phyloP scores from a whole-genome alignment of 768 basidiomycete genomes.

The Mycena epipterygia region DNA sequence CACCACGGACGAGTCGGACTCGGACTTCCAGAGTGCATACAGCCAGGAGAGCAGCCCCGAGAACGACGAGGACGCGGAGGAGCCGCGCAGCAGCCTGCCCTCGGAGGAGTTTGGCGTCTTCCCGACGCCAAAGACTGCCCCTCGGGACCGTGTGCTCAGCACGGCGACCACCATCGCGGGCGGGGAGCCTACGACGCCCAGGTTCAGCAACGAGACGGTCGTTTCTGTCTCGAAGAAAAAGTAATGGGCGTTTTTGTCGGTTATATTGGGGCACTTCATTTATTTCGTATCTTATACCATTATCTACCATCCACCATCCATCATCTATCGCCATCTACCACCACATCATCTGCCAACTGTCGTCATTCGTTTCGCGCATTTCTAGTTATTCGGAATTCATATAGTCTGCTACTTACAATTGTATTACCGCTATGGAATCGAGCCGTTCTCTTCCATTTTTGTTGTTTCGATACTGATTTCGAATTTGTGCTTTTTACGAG shows the following conservation, averaged over 20 bases:
- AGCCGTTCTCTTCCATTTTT: too few relatives aligned
- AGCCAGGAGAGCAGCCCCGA: conserved; percentile 36
- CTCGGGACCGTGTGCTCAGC: conserved; percentile 70
- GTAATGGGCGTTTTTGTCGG: background rate
- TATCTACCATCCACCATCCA: conserved; percentile 7
- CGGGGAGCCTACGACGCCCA: conserved; percentile 44
- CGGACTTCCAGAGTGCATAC: conserved; percentile 91
- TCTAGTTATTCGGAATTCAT: conserved; percentile 28
- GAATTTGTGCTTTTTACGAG: too few relatives aligned
- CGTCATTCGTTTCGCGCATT: conserved; percentile 27
- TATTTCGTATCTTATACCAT: conserved; percentile 31
- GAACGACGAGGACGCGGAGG: conserved; percentile 43
- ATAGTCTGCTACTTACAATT: conserved; percentile 31
- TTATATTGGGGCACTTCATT: conserved; percentile 4
- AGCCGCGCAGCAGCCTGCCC: conserved; percentile 31
- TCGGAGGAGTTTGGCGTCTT: conserved; percentile 45
- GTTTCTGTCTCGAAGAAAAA: conserved; percentile 27
- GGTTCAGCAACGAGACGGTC: conserved; percentile 57
- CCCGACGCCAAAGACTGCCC: conserved; percentile 1
- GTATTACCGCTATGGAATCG: conserved; percentile 31
- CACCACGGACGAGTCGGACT: conserved; percentile 82
- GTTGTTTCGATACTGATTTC: too few relatives aligned
- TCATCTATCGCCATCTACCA: too few relatives aligned
- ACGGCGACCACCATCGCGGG: conserved; percentile 59
- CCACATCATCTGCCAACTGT: conserved; percentile 16